Evolutionary conservation across 176 grass and related monocot species (phyloP).

Genomic region (Bonia amplexicaulis): DNA sequence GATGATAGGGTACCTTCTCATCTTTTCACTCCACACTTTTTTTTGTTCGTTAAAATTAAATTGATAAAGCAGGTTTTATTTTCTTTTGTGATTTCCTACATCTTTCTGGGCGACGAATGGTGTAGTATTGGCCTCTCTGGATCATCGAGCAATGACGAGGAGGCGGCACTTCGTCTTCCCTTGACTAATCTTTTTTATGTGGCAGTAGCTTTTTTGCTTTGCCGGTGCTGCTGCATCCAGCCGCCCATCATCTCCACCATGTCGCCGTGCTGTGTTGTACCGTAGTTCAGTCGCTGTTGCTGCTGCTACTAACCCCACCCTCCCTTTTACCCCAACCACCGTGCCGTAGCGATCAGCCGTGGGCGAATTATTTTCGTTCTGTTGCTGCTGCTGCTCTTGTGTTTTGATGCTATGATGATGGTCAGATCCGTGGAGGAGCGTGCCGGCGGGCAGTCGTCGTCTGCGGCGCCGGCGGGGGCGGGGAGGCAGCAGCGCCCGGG

Average conservation of each 20-base stretch:
- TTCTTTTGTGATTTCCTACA: neutral
- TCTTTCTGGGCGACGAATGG: neutral
- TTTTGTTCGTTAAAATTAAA: neutral
- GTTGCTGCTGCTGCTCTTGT: too few species aligned
- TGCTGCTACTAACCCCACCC: neutral
- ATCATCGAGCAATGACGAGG: neutral
- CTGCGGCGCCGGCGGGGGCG: neutral
- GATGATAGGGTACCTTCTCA: neutral
- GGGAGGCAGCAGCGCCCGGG: conserved; percentile 3
- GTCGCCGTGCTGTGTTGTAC: neutral
- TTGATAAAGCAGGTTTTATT: neutral
- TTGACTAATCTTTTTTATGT: neutral
- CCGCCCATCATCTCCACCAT: neutral
- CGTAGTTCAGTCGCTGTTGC: neutral
- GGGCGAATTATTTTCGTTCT: neutral
- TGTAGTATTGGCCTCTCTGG: neutral
- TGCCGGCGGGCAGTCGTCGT: neutral
- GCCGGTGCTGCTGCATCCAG: neutral
- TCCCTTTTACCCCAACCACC: conserved; percentile 17
- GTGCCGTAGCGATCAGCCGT: neutral
- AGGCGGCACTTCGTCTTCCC: neutral
- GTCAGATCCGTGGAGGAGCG: conserved; percentile 68
- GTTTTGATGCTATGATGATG: conserved; percentile 14
- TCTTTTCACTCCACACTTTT: neutral
- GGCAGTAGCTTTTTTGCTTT: conserved; percentile 7